These are phyloP conservation scores for Neurospora africana DNA, from an alignment of 495 filamentous ascomycete species.

Conservation along the genomic window DNA sequence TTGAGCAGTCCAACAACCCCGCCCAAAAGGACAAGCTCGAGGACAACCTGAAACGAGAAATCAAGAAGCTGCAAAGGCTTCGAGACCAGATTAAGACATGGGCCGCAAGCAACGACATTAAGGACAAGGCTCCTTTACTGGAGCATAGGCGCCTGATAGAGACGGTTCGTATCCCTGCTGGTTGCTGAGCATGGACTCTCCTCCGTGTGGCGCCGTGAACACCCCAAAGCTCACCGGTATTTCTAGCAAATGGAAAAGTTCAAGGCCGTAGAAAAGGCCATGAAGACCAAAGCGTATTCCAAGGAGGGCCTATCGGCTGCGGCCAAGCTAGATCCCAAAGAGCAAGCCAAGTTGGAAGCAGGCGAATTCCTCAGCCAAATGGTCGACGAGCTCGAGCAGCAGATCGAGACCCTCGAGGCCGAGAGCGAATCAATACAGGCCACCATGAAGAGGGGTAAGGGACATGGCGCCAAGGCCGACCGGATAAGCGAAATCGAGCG, in stretches of 20 bases:
- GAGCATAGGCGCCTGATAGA: slow-evolving; percentile 93
- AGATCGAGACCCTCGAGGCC: slow-evolving; percentile 85
- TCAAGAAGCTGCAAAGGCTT: slow-evolving; percentile 97
- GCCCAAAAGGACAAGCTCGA: slow-evolving; percentile 97
- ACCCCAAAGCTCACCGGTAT: slow-evolving; percentile 8
- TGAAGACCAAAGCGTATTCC: slow-evolving; percentile 99
- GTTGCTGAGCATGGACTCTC: background rate
- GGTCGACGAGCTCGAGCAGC: slow-evolving; percentile 89
- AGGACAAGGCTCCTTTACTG: slow-evolving; percentile 90
- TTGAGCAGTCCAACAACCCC: slow-evolving; percentile 75
- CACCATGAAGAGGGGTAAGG: slow-evolving; percentile 89
- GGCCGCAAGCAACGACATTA: slow-evolving; percentile 94
- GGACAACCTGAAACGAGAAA: slow-evolving; percentile 94
- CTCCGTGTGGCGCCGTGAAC: background rate
- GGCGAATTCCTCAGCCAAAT: slow-evolving; percentile 72
- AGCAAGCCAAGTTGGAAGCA: slow-evolving; percentile 81
- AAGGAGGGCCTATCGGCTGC: slow-evolving; percentile 91
- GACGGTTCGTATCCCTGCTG: slow-evolving; percentile 49
- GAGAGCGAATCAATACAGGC: slow-evolving; percentile 80
- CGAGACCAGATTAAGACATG: slow-evolving; percentile 99
- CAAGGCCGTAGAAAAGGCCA: slow-evolving; percentile 99
- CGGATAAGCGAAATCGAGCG: slow-evolving; percentile 76
- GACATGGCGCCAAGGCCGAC: slow-evolving; percentile 69
- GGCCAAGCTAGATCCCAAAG: slow-evolving; percentile 86
- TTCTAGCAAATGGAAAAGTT: slow-evolving; percentile 97